These are phyloP conservation scores for Lactarius vividus DNA, from an alignment of 768 basidiomycete species.

Conservation along the genomic window DNA sequence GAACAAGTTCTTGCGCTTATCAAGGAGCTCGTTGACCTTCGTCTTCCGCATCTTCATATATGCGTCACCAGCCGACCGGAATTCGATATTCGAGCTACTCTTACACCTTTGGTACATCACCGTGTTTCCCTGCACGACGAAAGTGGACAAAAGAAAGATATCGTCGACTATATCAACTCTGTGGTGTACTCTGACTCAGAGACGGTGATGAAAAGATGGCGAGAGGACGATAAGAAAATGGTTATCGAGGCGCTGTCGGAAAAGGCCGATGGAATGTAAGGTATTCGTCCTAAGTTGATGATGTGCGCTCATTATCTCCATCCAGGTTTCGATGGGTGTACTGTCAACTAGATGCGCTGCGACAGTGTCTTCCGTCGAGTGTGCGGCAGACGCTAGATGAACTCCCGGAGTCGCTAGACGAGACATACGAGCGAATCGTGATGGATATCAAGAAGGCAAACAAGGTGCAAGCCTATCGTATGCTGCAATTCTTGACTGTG, in stretches of 20 bases:
- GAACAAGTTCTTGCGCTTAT: not conserved
- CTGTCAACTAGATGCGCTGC: not conserved
- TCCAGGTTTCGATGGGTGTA: not conserved
- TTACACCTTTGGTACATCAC: not conserved
- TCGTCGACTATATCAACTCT: not conserved
- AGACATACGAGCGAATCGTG: not conserved
- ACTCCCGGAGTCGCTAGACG: not conserved
- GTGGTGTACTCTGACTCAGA: not conserved
- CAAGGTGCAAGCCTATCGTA: not conserved
- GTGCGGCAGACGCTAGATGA: not conserved
- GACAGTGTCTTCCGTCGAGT: not conserved
- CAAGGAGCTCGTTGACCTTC: not conserved
- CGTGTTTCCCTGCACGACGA: not conserved
- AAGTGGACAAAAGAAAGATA: not conserved
- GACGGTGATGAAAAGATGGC: not conserved
- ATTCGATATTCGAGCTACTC: not conserved
- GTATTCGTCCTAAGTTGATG: rapidly evolving
- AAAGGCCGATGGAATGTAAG: not conserved
- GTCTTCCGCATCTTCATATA: not conserved
- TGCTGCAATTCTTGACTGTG: not conserved
- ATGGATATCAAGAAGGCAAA: not conserved
- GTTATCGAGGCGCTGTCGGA: not conserved
- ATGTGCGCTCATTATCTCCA: not conserved
- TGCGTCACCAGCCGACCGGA: not conserved
- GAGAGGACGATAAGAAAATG: not conserved